Evolutionary conservation across 2,329 filamentous ascomycete genomes (phyloP), one percentile per base, ranked within the genome.

Genomic region (Canariomyces notabilis): DNA sequence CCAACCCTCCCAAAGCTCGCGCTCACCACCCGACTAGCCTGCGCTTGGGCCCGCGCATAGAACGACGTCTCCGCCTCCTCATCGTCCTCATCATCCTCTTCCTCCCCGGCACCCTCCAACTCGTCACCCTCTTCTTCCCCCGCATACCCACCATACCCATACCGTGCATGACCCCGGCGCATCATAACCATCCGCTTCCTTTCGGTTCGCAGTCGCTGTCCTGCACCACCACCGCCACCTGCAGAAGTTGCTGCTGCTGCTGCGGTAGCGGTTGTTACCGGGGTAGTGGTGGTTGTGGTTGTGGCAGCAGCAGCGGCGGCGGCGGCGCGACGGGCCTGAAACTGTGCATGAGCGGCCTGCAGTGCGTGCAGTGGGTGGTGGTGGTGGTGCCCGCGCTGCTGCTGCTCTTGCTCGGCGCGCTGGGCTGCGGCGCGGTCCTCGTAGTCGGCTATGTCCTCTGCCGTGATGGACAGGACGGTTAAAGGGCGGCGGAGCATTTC

Each of bases 381-480:
- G n/a, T n/a, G n/a, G n/a, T n/a, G n/a, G n/a, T n/a, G n/a, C n/a
- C n/a, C n/a, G n/a, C n/a, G n/a, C n/a, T n/a, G n/a, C n/a, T n/a
- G n/a, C n/a, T n/a, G n/a, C 42, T 39, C 57, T 50, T 39, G 60
- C 6, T 39, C 44, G 12, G 48, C 44, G 43, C 65, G 65, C 32
- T 59, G 59, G 19, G 68, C 69, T 50, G 80, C 76, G 21, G 80
- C 76, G 21, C 74, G 73, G 62, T 83, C 81, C 60, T 88, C 83
- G 67, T 86, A 87, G 44, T 76, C 71, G 32, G 82, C 80, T 32
- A 88, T 73, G 63, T 89, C 85, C 60, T 86, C 81, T 38, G 79
- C 72, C 2, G 83, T 87, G 53, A 88, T 76, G 44, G 75, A 71
- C 52, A 89, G 78, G 12, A 77, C 77, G 37, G 85, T 89, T 9